A percentile compares a stretch with the other conserved stretches of the same genome.
Evolutionary conservation across 75 land plant species (phyloP).

Genomic region (Isoetes taiwanensis): DNA sequence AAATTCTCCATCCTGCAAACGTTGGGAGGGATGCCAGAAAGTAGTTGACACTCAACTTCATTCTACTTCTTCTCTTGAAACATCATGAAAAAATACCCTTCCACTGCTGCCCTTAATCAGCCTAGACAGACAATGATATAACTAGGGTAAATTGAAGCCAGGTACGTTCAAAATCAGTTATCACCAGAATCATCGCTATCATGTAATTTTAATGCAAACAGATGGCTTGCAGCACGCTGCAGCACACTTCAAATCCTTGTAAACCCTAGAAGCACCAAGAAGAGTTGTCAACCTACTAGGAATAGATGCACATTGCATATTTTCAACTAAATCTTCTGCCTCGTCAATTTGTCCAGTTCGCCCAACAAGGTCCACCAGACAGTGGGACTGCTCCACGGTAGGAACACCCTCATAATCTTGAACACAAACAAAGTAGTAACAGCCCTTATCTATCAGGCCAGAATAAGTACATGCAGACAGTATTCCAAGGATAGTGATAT

Average conservation of each 20-base stretch:
- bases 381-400: slow-evolving; percentile 30
- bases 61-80: no score
- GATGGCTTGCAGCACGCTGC: slow-evolving; percentile 16
- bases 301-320: slow-evolving; percentile 15
- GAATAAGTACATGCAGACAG: slow-evolving; percentile 27
- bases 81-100: no score
- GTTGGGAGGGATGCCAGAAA: no score
- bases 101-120: no score
- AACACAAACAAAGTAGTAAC: slow-evolving; percentile 21
- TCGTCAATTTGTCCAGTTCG: slow-evolving; percentile 20
- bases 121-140: no score
- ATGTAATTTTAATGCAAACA: no score
- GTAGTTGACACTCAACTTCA: no score
- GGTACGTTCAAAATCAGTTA: no score
- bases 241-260: slow-evolving; percentile 23
- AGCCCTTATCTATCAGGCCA: slow-evolving; percentile 32
- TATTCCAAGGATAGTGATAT: slow-evolving; percentile 17
- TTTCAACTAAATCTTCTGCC: slow-evolving; percentile 13
- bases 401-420: slow-evolving; percentile 25
- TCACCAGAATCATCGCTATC: no score
- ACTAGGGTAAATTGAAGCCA: no score
- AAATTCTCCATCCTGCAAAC: no score
- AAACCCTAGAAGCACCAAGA: slow-evolving; percentile 19
- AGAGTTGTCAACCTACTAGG: slow-evolving; percentile 19
- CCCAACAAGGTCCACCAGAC: slow-evolving; percentile 23